A percentile compares a stretch with the other conserved stretches of the same genome.
Evolutionary conservation across 2,329 filamentous ascomycete species (phyloP).

Genomic region (Colletotrichum coccodes): DNA sequence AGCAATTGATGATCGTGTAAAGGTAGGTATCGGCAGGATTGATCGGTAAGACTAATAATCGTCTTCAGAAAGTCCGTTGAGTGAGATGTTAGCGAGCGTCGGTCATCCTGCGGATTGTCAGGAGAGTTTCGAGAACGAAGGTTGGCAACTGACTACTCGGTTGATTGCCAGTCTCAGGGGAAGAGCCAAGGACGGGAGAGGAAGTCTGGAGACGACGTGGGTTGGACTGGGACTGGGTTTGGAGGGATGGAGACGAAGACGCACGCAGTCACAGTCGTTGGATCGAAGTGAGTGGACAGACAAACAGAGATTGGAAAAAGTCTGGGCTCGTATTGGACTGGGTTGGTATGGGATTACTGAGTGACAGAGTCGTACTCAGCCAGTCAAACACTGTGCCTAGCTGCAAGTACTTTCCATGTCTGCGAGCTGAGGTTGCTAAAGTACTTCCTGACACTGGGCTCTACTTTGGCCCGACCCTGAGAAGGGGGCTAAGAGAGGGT

Average conservation of each 20-base stretch:
- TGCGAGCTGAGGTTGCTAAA: background rate
- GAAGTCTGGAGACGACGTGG: constrained; percentile 3
- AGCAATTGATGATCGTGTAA: background rate
- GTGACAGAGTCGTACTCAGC: background rate
- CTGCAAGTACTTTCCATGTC: background rate
- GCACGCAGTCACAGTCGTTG: background rate
- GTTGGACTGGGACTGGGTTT: background rate
- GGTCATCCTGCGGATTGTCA: constrained; percentile 21
- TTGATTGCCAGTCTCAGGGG: constrained; percentile 7
- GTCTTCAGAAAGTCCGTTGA: background rate
- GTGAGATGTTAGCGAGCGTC: constrained; percentile 26
- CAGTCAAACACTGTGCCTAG: background rate
- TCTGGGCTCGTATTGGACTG: background rate
- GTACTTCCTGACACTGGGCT: background rate
- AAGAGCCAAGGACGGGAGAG: background rate
- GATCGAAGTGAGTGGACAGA: background rate
- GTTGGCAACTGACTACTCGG: constrained; percentile 12
- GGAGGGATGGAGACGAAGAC: constrained; percentile 1
- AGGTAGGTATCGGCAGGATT: background rate
- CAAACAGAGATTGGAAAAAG: background rate
- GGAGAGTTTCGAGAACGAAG: constrained; percentile 4
- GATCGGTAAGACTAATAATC: background rate
- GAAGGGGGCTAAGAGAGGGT: background rate
- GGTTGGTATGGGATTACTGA: constrained; percentile 2
- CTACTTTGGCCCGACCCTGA: background rate